Conservation (phyloP, 805 yeast genomes). For the Cyberlindnera maritima region DNA sequence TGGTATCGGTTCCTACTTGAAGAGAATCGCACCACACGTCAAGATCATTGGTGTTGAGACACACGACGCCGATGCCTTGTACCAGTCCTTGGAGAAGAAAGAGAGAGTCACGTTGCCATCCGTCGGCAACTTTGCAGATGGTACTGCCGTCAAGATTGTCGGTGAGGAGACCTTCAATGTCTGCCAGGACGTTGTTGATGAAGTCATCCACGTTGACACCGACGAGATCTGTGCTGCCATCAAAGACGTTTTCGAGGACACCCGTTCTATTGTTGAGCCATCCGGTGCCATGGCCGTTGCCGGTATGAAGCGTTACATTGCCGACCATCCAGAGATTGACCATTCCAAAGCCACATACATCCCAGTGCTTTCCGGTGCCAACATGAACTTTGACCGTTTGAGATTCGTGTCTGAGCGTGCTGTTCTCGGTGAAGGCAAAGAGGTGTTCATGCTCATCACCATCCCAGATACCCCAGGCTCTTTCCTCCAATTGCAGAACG, state of each 20-base stretch:
- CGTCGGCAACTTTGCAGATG: constrained; percentile 99
- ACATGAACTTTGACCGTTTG: constrained; percentile 95
- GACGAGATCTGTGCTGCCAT: constrained; percentile 97
- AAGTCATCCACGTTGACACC: constrained; percentile 77
- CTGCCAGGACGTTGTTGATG: constrained; percentile 79
- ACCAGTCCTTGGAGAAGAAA: constrained; percentile 59
- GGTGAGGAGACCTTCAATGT: constrained; percentile 93
- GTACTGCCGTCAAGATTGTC: constrained; percentile 88
- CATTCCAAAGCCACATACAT: constrained; percentile 71
- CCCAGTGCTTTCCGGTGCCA: constrained; percentile 92
- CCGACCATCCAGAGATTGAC: constrained; percentile 63
- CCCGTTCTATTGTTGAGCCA: constrained; percentile 92
- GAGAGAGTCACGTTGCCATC: constrained; percentile 53
- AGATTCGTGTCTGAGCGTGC: constrained; percentile 97
- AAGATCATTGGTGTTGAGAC: constrained; percentile 96
- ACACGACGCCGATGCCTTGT: constrained; percentile 90
- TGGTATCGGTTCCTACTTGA: constrained; percentile 86
- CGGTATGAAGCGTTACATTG: constrained; percentile 82
- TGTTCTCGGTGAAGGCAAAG: constrained; percentile 96
- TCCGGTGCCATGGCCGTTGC: constrained; percentile 97
- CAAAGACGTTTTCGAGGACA: constrained; percentile 94
- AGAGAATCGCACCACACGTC: constrained; percentile 96
- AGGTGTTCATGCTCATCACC: constrained; percentile 84
- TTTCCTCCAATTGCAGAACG: constrained; percentile 69
- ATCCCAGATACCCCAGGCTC: constrained; percentile 95